Conservation (phyloP, 805 yeast species). For the Zygosaccharomyces bailii region DNA sequence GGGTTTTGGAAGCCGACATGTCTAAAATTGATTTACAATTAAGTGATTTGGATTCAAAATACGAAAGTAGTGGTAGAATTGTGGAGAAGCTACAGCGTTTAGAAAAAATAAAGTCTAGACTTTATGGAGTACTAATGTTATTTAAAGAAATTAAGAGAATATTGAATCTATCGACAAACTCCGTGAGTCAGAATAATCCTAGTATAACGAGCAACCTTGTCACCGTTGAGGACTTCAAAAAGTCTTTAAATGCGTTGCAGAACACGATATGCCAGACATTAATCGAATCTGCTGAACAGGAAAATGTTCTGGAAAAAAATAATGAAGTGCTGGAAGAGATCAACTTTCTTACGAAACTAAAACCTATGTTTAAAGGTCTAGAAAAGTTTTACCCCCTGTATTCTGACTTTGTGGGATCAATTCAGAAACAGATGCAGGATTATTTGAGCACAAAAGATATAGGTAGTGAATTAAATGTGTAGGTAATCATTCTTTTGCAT, state of each 20-base stretch:
- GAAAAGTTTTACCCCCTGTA: constrained; percentile 50
- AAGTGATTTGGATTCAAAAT: constrained; percentile 22
- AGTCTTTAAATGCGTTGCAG: constrained; percentile 44
- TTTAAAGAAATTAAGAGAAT: constrained; percentile 46
- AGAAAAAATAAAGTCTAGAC: constrained; percentile 43
- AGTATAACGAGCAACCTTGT: constrained; percentile 13
- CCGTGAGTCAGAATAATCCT: constrained; percentile 7
- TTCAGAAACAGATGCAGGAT: constrained; percentile 38
- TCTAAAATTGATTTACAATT: constrained; percentile 32
- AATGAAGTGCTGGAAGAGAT: constrained; percentile 42
- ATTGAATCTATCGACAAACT: constrained; percentile 29
- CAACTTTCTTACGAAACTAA: constrained; percentile 45
- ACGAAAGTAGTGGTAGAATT: constrained; percentile 18
- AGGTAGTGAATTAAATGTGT: constrained; percentile 17
- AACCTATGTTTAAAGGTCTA: constrained; percentile 53
- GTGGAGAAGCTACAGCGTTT: constrained; percentile 42
- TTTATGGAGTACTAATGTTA: constrained; percentile 44
- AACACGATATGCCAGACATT: constrained; percentile 46
- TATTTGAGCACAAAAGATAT: constrained; percentile 34
- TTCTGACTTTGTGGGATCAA: constrained; percentile 44
- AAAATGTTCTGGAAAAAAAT: constrained; percentile 26
- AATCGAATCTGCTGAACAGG: constrained; percentile 28
- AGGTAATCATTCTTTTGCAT: neutral
- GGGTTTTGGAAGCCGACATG: constrained; percentile 51
- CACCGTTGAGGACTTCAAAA: constrained; percentile 34